phyloP scores from a whole-genome alignment of 208 protist species.

The Acanthamoeba quina region DNA sequence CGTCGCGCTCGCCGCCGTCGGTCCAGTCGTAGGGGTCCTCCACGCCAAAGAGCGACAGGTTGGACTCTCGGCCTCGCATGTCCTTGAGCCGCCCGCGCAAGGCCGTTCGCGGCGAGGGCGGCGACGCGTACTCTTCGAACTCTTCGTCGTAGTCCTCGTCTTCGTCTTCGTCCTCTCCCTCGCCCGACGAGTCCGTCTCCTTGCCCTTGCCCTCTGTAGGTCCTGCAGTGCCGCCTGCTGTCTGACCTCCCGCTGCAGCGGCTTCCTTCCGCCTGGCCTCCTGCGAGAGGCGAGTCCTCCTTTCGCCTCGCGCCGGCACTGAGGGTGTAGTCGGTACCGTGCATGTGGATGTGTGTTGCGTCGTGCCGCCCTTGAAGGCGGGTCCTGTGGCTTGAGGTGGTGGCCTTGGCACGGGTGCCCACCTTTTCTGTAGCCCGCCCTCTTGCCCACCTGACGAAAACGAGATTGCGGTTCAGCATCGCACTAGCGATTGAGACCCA shows the following conservation, averaged over 20 bases:
- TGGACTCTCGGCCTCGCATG: neutral
- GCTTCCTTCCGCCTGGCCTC: neutral
- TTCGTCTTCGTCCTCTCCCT: constrained; percentile 8
- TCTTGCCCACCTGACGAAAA: neutral
- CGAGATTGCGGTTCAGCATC: neutral
- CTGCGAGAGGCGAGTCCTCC: neutral
- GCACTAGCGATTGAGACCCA: neutral
- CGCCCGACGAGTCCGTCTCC: constrained; percentile 24
- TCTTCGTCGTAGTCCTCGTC: neutral
- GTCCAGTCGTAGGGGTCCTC: constrained; percentile 19
- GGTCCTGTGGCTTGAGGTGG: neutral
- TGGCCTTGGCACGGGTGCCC: neutral
- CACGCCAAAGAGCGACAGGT: constrained; percentile 9
- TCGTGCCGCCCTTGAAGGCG: neutral
- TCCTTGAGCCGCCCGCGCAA: constrained; percentile 10
- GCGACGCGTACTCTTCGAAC: constrained; percentile 15
- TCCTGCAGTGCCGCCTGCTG: neutral
- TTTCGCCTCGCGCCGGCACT: neutral
- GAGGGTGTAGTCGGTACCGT: neutral
- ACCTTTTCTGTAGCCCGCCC: neutral
- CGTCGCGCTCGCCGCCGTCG: constrained; percentile 20
- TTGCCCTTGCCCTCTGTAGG: neutral
- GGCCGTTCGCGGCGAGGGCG: neutral
- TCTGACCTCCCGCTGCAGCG: neutral
- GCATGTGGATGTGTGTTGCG: neutral